Conservation (phyloP, 129 eudicot species). For the Lactuca sativa region DNA sequence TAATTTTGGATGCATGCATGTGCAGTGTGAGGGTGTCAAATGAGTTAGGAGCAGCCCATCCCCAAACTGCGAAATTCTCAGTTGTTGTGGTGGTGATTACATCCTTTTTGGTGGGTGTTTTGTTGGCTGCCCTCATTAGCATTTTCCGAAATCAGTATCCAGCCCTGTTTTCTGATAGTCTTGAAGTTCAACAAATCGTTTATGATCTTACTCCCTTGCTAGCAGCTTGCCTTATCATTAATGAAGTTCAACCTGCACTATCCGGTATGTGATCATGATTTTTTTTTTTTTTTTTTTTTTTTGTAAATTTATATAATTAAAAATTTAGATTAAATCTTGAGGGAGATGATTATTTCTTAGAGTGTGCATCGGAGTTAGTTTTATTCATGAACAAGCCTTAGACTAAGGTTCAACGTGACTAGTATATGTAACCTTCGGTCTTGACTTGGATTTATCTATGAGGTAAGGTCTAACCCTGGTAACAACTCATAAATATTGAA, state of each 20-base stretch:
- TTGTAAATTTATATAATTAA: no score
- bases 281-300: neutral
- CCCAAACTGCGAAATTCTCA: slow-evolving; percentile 52
- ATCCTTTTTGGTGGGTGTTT: slow-evolving; percentile 29
- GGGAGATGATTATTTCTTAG: neutral
- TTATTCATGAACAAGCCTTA: no score
- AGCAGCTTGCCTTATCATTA: slow-evolving; percentile 34
- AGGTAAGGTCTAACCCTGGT: no score
- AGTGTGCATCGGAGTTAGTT: no score
- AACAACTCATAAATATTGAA: no score
- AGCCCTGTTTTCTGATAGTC: slow-evolving; percentile 31
- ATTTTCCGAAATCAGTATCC: slow-evolving; percentile 39
- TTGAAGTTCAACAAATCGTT: slow-evolving; percentile 37
- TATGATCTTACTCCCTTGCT: slow-evolving; percentile 45
- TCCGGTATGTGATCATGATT: slow-evolving; percentile 29
- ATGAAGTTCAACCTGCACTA: slow-evolving; percentile 46
- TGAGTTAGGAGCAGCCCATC: slow-evolving; percentile 54
- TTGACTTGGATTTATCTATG: no score
- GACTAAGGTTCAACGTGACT: no score
- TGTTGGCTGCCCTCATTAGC: slow-evolving; percentile 25
- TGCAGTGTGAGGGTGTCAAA: slow-evolving; percentile 52
- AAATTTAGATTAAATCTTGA: neutral
- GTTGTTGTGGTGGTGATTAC: slow-evolving; percentile 35
- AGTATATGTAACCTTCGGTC: no score
- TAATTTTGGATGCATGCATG: neutral